Base-by-base conservation (phyloP, 306 rosid species). In the Lupinus albus region DNA sequence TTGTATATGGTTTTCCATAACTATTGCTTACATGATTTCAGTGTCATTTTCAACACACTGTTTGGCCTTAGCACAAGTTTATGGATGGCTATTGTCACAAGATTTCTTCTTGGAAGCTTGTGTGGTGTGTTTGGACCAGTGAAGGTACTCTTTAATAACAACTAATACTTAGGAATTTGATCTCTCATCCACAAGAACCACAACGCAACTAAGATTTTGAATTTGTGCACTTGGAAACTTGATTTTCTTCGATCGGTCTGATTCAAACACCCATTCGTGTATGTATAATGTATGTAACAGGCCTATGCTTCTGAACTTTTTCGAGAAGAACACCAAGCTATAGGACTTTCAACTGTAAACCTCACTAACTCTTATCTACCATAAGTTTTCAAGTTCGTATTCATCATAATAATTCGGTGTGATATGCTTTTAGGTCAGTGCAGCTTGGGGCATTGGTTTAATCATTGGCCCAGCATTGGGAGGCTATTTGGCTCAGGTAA, bases 381-480 rank as follows among this genome's bases (percentile, higher is more conserved):
- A 17, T 8, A 17, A 20, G 15, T 59, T 70, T 38, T 71, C 2
- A 11, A 35, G 12, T 32, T 14, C 56, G 38, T 57, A 8, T 35
- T 14, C 35, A 13, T 21, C 42, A 47, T 57, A 50, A 2, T 47
- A 68, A 61, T 61, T 70, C 7, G 20, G 62, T 76, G 45, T 47
- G 69, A 42, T 71, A 15, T 76, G 20, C 25, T 68, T 76, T 72
- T 84, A 92, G 98, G 65, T 89, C 28, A 86, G 91, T 62, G 85
- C 92, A 8, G 80, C 95, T 65, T 87, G 92, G 98, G 95, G 86
- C 46, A 68, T 79, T 1, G 95, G 95, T 53, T 79, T 89, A 76
- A 81, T 92, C 50, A 46, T 92, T 77, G 98, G 98, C 53, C 98
- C 98, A 1, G 95, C 96, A 46, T 3, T 92, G 75, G 98, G 98